Conservation (phyloP, 1,284 basidiomycete species). For the Pseudozyma flocculosa region DNA sequence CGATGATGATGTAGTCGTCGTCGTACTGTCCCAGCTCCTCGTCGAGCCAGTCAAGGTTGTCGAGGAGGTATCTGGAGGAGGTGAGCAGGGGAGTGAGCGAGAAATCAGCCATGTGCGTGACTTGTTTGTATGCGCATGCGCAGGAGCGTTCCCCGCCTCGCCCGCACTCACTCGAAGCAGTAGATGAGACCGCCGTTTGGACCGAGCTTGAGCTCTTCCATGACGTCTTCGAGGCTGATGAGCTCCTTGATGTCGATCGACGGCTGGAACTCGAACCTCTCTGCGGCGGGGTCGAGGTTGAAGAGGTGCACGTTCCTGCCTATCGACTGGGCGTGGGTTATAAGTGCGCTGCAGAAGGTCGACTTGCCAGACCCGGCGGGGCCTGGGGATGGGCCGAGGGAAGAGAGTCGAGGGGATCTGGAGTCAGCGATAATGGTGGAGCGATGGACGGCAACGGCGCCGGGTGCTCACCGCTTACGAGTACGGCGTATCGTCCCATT, state of each 20-base stretch:
- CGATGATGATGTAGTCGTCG: constrained; percentile 95
- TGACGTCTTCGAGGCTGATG: constrained; percentile 90
- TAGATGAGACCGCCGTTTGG: constrained; percentile 97
- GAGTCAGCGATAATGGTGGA: neutral
- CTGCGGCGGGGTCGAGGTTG: constrained; percentile 95
- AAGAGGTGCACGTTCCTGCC: constrained; percentile 87
- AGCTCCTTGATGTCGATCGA: constrained; percentile 92
- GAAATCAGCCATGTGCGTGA: constrained; percentile 2
- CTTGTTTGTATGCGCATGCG: too few species aligned
- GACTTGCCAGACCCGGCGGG: constrained; percentile 98
- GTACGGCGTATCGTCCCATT: constrained; percentile 50
- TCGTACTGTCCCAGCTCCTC: constrained; percentile 88
- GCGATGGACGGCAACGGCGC: neutral
- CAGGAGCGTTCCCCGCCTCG: neutral
- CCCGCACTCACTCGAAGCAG: constrained; percentile 89
- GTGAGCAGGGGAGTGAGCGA: neutral
- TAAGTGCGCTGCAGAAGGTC: constrained; percentile 84
- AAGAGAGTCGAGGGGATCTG: neutral
- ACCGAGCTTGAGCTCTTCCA: constrained; percentile 91
- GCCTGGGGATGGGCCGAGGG: constrained; percentile 62
- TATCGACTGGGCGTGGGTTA: constrained; percentile 83
- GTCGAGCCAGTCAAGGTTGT: constrained; percentile 99
- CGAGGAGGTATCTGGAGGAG: constrained; percentile 76
- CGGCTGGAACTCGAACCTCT: constrained; percentile 89
- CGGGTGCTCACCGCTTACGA: constrained; percentile 25